Conservation (phyloP, 169 alveolate species). For the Plasmodium berghei region DNA sequence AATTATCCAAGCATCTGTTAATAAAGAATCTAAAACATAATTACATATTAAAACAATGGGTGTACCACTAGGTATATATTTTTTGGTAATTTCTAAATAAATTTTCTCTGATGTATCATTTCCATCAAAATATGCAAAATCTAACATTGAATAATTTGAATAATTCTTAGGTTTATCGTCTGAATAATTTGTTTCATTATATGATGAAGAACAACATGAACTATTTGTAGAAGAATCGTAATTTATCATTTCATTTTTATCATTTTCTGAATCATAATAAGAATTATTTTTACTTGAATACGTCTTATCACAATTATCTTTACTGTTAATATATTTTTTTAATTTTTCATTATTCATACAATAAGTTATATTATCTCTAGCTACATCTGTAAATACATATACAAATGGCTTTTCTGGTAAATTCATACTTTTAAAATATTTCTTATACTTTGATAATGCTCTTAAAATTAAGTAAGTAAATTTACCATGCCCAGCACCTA, state of each 20-base stretch:
- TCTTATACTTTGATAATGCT: slow-evolving; percentile 83
- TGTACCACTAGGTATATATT: slow-evolving; percentile 79
- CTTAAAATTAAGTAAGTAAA: slow-evolving; percentile 85
- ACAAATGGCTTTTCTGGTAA: slow-evolving; percentile 86
- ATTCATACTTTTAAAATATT: slow-evolving; percentile 82
- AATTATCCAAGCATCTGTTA: slow-evolving; percentile 87
- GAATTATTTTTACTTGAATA: slow-evolving; percentile 55
- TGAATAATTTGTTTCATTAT: slow-evolving; percentile 40
- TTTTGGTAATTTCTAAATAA: slow-evolving; percentile 76
- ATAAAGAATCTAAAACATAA: slow-evolving; percentile 87
- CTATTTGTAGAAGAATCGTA: slow-evolving; percentile 22
- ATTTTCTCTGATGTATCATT: slow-evolving; percentile 80
- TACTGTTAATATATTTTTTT: slow-evolving; percentile 68
- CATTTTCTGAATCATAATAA: slow-evolving; percentile 58
- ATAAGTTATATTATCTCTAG: slow-evolving; percentile 82
- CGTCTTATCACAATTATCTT: slow-evolving; percentile 43
- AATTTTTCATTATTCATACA: slow-evolving; percentile 81
- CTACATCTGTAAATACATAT: slow-evolving; percentile 88
- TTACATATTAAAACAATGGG: slow-evolving; percentile 85
- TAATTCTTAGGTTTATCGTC: slow-evolving; percentile 32
- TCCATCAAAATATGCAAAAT: slow-evolving; percentile 87
- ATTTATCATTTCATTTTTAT: slow-evolving; percentile 31
- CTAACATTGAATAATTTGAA: slow-evolving; percentile 81
- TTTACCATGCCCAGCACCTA: slow-evolving; percentile 90
- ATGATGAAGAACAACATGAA: slow-evolving; percentile 24